Evolutionary conservation across 768 basidiomycete species (phyloP), one percentile per base, ranked within the genome.

Genomic region (Mycena olivaceomarginata): DNA sequence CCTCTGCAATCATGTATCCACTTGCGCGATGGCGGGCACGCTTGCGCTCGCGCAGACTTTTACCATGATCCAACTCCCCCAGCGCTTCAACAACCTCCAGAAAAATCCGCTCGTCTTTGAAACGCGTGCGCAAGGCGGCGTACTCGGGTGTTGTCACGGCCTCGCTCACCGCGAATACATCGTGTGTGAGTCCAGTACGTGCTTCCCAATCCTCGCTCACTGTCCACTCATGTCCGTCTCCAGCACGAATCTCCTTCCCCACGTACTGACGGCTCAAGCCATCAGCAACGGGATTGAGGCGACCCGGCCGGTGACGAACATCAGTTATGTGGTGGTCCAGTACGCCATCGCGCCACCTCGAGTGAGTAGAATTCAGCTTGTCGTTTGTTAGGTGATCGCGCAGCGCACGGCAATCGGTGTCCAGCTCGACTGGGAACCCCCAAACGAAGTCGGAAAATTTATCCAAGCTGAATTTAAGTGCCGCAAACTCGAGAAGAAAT

Each of bases 401-500:
- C 2, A 86, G 68, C 0, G 82, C 82, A 13, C 60, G 62, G 43
- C 71, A 72, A 31, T 72, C 71, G 13, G 71, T 72, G 39, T 72
- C 71, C 2, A n/a, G 66, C 77, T 77, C 74, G 83, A 74, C 84
- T 4, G 72, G 72, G 81, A 0, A 84, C 83, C 56, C 82, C 77
- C 8, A 85, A 13, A 40, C 80, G 75, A 16, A 78, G 46, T 31
- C 80, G 70, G 41, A 68, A 69, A 82, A 60, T 82, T 81, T 71
- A 20, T 71, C 66, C 81, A 80, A 5, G 82, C 83, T 12, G 59
- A 71, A 71, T 48, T 71, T 71, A 4, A 71, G 70, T 18, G 70
- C 70, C 1, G 85, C 85, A 65, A 86, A 85, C 66, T 87, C 84
- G 18, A 84, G 80, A 6, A 85, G 70, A 70, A 82, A 86, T 0